phyloP scores from a whole-genome alignment of 73 alveolate genomes.

The Stentor roeselii region DNA sequence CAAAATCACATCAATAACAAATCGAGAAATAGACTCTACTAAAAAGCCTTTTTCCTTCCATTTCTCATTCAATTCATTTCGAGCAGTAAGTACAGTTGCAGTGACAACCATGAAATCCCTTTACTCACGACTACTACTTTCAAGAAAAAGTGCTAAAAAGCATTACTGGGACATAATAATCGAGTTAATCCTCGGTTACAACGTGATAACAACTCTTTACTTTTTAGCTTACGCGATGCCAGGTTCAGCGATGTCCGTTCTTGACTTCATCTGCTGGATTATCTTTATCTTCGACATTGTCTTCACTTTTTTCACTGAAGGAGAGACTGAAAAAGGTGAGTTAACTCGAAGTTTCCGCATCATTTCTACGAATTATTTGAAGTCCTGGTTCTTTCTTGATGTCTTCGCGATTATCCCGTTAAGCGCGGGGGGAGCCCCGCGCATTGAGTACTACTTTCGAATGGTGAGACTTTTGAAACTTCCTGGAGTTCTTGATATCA shows the following conservation, averaged over 20 bases:
- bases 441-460: neutral
- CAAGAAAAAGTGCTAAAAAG: neutral
- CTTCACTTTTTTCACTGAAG: neutral
- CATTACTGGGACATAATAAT: neutral
- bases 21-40: too few relatives aligned
- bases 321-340: neutral
- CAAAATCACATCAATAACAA: too few relatives aligned
- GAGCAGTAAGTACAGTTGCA: neutral
- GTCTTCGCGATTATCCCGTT: neutral
- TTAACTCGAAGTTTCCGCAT: neutral
- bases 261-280: neutral
- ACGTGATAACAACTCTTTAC: neutral
- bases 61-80: neutral
- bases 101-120: neutral
- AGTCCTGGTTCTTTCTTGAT: neutral
- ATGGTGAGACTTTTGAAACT: neutral
- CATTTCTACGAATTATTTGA: neutral
- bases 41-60: too few relatives aligned
- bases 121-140: neutral
- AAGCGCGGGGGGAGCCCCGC: neutral
- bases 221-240: neutral
- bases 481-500: neutral
- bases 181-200: neutral
- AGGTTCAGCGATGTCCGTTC: neutral
- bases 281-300: neutral